These are phyloP conservation scores for Globisporangium ultimum DNA, from an alignment of 352 stramenopile genomes.

Conservation along the genomic window DNA sequence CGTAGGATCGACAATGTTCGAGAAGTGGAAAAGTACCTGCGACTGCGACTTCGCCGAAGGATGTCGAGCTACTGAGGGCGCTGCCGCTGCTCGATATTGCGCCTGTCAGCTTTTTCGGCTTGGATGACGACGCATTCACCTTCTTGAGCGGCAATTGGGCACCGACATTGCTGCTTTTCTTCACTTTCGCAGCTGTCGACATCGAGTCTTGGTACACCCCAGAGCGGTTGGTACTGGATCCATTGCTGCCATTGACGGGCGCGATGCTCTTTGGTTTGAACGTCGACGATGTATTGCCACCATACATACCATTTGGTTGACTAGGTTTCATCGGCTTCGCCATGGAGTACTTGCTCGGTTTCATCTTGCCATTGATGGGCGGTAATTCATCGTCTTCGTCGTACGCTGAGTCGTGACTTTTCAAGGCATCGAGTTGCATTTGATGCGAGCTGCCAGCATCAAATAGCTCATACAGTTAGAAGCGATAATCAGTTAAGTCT, in stretches of 20 bases:
- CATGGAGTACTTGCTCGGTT: constrained; percentile 28
- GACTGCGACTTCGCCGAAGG: constrained; percentile 7
- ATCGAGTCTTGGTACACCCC: constrained; percentile 22
- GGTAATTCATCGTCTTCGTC: constrained; percentile 9
- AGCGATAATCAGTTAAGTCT: background rate
- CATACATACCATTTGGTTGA: constrained; percentile 17
- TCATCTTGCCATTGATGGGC: constrained; percentile 11
- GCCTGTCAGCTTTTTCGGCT: constrained; percentile 14
- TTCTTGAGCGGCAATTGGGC: constrained; percentile 29
- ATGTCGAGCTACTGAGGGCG: constrained; percentile 10
- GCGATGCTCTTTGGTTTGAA: constrained; percentile 25
- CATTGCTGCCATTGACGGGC: constrained; percentile 15
- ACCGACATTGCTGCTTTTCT: background rate
- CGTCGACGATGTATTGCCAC: constrained; percentile 13
- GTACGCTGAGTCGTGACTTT: constrained; percentile 5
- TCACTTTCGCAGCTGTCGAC: background rate
- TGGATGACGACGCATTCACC: constrained; percentile 11
- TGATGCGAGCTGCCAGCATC: background rate
- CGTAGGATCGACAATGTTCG: too few species aligned
- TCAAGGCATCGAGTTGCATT: constrained; percentile 5
- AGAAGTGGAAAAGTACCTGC: background rate
- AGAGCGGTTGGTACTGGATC: constrained; percentile 30
- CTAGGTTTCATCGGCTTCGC: constrained; percentile 16
- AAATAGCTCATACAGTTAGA: constrained; percentile 1
- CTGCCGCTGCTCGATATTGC: constrained; percentile 11